These are phyloP conservation scores for Prunus campanulata DNA, from an alignment of 306 rosid species.

Conservation along the genomic window DNA sequence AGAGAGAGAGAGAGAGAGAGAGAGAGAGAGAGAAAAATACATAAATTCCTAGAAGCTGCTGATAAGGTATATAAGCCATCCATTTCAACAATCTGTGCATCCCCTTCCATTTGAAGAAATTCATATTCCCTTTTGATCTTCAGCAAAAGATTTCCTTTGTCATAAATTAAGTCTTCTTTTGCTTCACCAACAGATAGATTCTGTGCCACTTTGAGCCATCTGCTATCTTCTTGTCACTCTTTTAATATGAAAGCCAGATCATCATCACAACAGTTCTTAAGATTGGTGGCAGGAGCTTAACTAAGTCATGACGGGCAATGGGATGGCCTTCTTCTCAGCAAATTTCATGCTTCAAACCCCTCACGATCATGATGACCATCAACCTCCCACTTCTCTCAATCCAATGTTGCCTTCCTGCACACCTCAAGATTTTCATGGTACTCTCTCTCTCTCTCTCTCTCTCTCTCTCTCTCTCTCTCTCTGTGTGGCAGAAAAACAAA, in stretches of 20 bases:
- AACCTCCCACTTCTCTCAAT: constrained; percentile 68
- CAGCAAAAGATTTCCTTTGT: constrained; percentile 20
- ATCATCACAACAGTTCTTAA: constrained; percentile 24
- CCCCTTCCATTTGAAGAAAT: constrained; percentile 37
- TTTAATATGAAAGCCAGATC: constrained; percentile 32
- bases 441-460: constrained; percentile 13
- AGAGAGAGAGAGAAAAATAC: constrained; percentile 13
- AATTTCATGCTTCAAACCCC: constrained; percentile 90
- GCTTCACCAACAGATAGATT: constrained; percentile 19
- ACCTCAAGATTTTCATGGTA: constrained; percentile 88
- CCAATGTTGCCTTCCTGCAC: constrained; percentile 72
- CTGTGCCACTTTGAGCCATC: constrained; percentile 20
- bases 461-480: not conserved
- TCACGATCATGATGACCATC: constrained; percentile 58
- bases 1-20: constrained; percentile 10
- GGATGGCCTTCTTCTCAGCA: constrained; percentile 92
- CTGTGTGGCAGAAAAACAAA: not conserved
- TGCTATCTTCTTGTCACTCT: constrained; percentile 19
- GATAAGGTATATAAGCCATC: constrained; percentile 52
- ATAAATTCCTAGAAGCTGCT: constrained; percentile 40
- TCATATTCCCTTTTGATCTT: constrained; percentile 15
- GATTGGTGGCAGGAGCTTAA: constrained; percentile 28
- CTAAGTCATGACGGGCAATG: constrained; percentile 44
- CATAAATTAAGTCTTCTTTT: constrained; percentile 20
- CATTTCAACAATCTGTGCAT: constrained; percentile 33